Evolutionary conservation across 495 filamentous ascomycete species (phyloP).

Genomic region (Extremus antarcticus): DNA sequence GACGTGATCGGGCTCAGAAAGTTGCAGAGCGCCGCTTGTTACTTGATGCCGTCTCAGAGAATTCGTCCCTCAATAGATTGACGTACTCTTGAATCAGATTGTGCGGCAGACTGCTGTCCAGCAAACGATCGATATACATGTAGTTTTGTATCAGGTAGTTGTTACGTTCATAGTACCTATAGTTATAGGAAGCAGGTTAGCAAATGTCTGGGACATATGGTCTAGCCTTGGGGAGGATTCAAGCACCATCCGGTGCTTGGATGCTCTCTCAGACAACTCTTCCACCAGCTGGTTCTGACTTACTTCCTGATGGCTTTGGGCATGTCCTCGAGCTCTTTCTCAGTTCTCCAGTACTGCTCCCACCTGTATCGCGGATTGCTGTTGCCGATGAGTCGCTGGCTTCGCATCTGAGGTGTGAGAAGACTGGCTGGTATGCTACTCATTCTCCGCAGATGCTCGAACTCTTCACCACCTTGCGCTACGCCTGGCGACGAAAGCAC

Average conservation of each 20-base stretch:
- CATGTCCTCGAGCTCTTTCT: conserved; percentile 53
- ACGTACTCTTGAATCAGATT: conserved; percentile 80
- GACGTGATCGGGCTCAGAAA: no score
- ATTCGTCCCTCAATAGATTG: no score
- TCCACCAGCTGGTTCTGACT: no score
- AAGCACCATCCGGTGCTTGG: no score
- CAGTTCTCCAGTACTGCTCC: conserved; percentile 63
- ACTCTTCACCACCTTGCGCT: neutral
- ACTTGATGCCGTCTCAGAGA: no score
- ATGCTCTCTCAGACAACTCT: no score
- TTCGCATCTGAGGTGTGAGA: conserved; percentile 59
- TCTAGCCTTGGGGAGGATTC: no score
- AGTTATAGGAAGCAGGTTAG: no score
- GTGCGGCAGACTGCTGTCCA: conserved; percentile 80
- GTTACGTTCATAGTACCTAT: conserved; percentile 79
- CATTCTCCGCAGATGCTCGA: conserved; percentile 20
- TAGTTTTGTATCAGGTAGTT: conserved; percentile 80
- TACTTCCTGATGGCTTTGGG: conserved; percentile 54
- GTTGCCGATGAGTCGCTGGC: conserved; percentile 66
- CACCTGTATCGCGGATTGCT: conserved; percentile 65
- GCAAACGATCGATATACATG: conserved; percentile 78
- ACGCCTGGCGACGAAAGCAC: neutral
- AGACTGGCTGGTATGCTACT: conserved; percentile 35
- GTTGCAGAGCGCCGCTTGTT: no score
- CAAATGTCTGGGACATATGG: no score